Evolutionary conservation across 345 rosid genomes (phyloP).

Genomic region (Arabidopsis suecica): DNA sequence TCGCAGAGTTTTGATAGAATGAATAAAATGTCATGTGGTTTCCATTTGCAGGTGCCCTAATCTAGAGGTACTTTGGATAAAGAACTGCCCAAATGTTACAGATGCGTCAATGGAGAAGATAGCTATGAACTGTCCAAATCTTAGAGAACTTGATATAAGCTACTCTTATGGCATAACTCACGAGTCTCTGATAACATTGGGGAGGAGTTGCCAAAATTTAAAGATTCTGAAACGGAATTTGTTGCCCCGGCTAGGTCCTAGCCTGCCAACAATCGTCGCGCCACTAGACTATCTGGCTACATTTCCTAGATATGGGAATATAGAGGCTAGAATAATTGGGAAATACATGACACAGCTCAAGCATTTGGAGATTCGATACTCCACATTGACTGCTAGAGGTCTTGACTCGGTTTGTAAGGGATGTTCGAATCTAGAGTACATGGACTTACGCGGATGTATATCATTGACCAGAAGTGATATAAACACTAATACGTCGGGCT

Average conservation of each 20-base stretch:
- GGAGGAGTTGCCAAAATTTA: constrained; percentile 61
- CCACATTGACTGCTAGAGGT: constrained; percentile 58
- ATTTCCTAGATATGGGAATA: constrained; percentile 71
- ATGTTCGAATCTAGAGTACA: constrained; percentile 56
- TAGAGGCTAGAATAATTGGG: constrained; percentile 63
- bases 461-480: constrained; percentile 60
- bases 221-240: constrained; percentile 62
- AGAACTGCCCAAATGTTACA: constrained; percentile 65
- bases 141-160: constrained; percentile 71
- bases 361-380: constrained; percentile 66
- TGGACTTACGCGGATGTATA: constrained; percentile 70
- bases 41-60: constrained; percentile 37
- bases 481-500: constrained; percentile 32
- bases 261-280: constrained; percentile 56
- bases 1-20: too few relatives aligned
- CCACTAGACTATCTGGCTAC: constrained; percentile 63
- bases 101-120: constrained; percentile 66
- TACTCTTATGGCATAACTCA: constrained; percentile 70
- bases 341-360: constrained; percentile 59
- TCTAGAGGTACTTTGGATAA: constrained; percentile 62
- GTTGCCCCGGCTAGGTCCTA: constrained; percentile 60
- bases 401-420: constrained; percentile 55
- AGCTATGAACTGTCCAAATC: constrained; percentile 57
- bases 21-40: background rate
- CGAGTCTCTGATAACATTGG: constrained; percentile 62